Base-by-base conservation (phyloP, 1,139 yeast genomes). In the Yamadazyma diddensiae region DNA sequence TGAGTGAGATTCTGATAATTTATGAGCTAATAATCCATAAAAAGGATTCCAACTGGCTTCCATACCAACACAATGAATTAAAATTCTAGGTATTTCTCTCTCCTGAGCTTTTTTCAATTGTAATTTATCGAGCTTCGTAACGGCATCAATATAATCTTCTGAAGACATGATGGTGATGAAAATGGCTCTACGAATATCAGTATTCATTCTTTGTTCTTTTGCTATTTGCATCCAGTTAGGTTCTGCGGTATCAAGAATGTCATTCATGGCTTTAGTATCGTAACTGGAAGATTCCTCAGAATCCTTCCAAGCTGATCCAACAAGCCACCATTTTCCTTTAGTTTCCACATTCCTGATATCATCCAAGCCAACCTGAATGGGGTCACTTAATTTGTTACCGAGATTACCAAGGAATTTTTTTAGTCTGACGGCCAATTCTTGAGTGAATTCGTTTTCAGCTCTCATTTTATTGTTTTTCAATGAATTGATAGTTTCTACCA, bases 281-380 rank as follows among this genome's bases (percentile, higher is more conserved):
- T 31, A 41, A 28, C 59, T 53, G 9, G 53, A 59, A 6, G 6
- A 12, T 4, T 52, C 24, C 3, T 34, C 34, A 20, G 68, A 70
- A 1, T 90, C 90, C 50, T 78, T 84, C 97, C 97, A 92, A 0
- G 98, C 96, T 3, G 97, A 85, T 28, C 99, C 98, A 22, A 94
- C 90, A 26, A 92, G 68, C 99, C 98, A 94, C 99, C 99, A 94
- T 57, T 90, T 92, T 35, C 98, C 98, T 42, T 79, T 75, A 0
- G 81, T 75, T 9, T 80, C 85, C 18, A 86, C 72, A 41, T 76
- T 77, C 31, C 76, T 77, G 37, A 94, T 88, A 60, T 94, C 99
- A 30, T 77, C 81, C 21, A 94, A 64, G 2, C 87, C 67, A 1
- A 92, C 97, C 46, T 85, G 88, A 20, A 94, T 68, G 1, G 98